Evolutionary conservation across 73 alveolate species (phyloP), one percentile per base, ranked within the genome.

Genomic region (Breviolum minutum): DNA sequence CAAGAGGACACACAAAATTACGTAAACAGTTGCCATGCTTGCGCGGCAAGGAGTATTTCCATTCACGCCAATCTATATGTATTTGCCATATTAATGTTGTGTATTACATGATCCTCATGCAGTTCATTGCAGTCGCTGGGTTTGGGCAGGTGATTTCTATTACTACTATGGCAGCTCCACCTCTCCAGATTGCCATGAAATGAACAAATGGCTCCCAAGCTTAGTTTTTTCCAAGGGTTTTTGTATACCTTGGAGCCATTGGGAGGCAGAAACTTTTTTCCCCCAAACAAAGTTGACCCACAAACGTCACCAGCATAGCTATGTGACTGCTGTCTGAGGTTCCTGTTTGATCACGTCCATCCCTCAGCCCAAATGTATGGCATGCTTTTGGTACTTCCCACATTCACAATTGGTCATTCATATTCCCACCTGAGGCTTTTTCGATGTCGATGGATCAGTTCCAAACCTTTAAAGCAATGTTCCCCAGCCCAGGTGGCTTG

Each of bases 401-500:
- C 5, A 71, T 17, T 20, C 26, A 71, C 13, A 71, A 20, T 20
- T 70, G 7, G 13, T 20, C 81, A 71, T 8, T 3, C 54, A 40
- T 40, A 40, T 40, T 40, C 54, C 54, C 54, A 40, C 54, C 54
- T 40, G 27, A 90, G 97, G 98, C 87, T 66, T 92, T 92, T 66
- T 22, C 24, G 30, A 92, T 92, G 98, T 92, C 98, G 68, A 73
- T 92, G 90, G 98, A 92, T 40, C 98, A 92, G 98, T 92, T 80
- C 64, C 90, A 54, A 5, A 74, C 98, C 90, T 92, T 92, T 89
- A 92, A 92, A 32, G 98, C 98, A 8, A 92, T 92, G 98, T 92
- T 92, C 80, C 98, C 98, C 24, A 92, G 98, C 90, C 98, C 98
- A 8, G 98, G 98, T 66, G 8, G 29, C 92, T 83, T 83, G 92